Evolutionary conservation across 345 rosid genomes (phyloP), one percentile per base, ranked within the genome.

Genomic region (Brassica napus): DNA sequence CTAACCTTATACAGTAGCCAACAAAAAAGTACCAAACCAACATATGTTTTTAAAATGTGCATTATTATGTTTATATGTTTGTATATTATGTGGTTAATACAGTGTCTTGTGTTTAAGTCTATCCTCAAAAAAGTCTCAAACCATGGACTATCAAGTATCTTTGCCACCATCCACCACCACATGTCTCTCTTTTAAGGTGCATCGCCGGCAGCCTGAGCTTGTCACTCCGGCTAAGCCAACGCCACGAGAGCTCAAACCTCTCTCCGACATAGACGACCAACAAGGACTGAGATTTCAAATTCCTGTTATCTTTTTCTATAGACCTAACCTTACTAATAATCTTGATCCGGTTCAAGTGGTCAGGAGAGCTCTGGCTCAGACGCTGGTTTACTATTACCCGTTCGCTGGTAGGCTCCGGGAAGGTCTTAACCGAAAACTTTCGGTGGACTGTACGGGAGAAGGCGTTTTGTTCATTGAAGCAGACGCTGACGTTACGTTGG

Each of bases 321-420:
- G 63, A 67, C 42, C 72, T 5, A 80, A 81, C 49, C 65, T 69
- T 42, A 18, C 67, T 26, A 73, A 23, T 67, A 73, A 81, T 11
- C 84, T 47, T 44, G 90, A 88, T 34, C 90, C 89, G 0, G 89
- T 69, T 23, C 44, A 66, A 70, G 82, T 84, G 42, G 70, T 89
- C 10, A 79, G 70, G 60, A 81, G 34, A 30, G 94, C 86, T n/a
- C 74, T 88, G 0, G 72, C 88, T 0, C 39, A 82, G 16, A 23
- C 86, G 1, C 82, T 89, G 2, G 90, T 86, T 28, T 76, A 65
- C 63, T 89, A 85, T 47, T 86, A 88, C 37, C 91, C 90, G 0
- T 73, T 88, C 1, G 93, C 91, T 3, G 91, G 93, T 7, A 66
- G 90, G 75, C 87, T 88, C 26, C 74, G 82, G 32, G 88, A 89